Evolutionary conservation across 805 yeast genomes (phyloP).

Genomic region (Starmera caribaea): DNA sequence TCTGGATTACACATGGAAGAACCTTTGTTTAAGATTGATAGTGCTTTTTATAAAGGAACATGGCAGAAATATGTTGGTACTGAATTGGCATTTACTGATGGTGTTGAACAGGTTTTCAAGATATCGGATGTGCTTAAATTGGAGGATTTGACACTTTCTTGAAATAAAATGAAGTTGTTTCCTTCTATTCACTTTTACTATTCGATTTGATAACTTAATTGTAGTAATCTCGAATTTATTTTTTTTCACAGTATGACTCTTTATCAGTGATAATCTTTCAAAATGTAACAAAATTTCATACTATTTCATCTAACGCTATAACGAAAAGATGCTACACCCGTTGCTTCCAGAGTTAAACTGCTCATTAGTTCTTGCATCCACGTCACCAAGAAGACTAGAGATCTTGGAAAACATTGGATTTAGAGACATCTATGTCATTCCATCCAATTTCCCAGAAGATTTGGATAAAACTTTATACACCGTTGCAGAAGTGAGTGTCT

Average conservation of each 20-base stretch:
- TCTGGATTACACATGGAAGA: constrained; percentile 44
- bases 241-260: no score
- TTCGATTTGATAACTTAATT: neutral
- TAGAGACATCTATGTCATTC: constrained; percentile 31
- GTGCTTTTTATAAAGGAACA: constrained; percentile 54
- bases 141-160: constrained; percentile 15
- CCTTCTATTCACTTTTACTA: no score
- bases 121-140: constrained; percentile 12
- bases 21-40: constrained; percentile 51
- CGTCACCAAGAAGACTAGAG: constrained; percentile 73
- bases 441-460: constrained; percentile 72
- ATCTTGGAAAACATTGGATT: constrained; percentile 57
- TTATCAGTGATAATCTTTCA: no score
- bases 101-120: constrained; percentile 10
- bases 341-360: constrained; percentile 8
- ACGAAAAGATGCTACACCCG: neutral
- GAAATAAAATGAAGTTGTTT: neutral
- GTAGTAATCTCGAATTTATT: neutral
- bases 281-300: no score
- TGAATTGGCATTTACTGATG: constrained; percentile 35
- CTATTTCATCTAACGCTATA: no score
- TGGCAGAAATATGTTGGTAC: constrained; percentile 81
- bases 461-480: constrained; percentile 42
- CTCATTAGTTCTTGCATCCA: constrained; percentile 61
- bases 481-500: constrained; percentile 31